Evolutionary conservation across 169 alveolate genomes (phyloP).

Genomic region (Eimeria falciformis): DNA sequence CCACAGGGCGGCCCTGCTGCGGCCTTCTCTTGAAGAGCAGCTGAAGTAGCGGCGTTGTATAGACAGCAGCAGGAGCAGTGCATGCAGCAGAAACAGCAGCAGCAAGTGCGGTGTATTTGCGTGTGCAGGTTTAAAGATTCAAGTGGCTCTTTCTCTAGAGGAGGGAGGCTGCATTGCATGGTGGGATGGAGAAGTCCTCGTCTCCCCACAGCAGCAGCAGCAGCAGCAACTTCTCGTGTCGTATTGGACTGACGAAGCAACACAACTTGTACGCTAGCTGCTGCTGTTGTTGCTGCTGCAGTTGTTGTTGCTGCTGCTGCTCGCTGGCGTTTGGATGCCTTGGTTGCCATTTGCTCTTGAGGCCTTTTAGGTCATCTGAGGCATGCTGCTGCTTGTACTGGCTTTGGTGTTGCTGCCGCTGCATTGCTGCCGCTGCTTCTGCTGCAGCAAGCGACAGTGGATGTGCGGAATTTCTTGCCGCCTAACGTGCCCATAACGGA

Average conservation of each 20-base stretch:
- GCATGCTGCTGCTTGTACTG: slow-evolving; percentile 16
- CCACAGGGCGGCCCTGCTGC: slow-evolving; percentile 3
- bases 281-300: slow-evolving; percentile 30
- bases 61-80: too few species aligned
- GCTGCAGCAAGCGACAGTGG: slow-evolving; percentile 57
- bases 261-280: background rate
- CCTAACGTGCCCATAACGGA: slow-evolving; percentile 66
- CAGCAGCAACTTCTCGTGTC: slow-evolving; percentile 5
- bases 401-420: background rate
- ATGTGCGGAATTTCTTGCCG: slow-evolving; percentile 64
- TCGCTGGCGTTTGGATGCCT: background rate
- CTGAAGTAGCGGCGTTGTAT: too few species aligned
- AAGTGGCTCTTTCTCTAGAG: slow-evolving; percentile 8
- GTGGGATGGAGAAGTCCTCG: slow-evolving; percentile 17
- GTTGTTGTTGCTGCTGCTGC: slow-evolving; percentile 29
- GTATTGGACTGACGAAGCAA: background rate
- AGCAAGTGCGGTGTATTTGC: too few species aligned
- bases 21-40: too few species aligned
- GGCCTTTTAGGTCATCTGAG: background rate
- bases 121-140: slow-evolving; percentile 3
- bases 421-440: slow-evolving; percentile 27
- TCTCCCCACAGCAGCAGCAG: background rate
- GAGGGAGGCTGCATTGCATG: slow-evolving; percentile 24
- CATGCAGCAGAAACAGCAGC: too few species aligned
- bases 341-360: background rate